Base-by-base conservation (phyloP, 345 rosid genomes). In the Punica granatum region DNA sequence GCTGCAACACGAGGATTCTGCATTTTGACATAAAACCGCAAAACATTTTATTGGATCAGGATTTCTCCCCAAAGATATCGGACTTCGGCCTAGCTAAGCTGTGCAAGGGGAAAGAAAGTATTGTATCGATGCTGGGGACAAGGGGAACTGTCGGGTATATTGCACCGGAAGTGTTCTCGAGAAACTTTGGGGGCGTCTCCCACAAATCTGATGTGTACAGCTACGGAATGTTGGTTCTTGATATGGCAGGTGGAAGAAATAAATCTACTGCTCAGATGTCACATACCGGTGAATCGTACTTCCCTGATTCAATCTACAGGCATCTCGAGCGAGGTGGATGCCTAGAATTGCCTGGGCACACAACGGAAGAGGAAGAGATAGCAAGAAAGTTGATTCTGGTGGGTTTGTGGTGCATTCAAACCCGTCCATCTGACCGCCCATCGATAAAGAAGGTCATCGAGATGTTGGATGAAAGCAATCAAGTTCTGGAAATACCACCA, bases 51-150 rank as follows among this genome's bases (percentile, higher is more conserved):
- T 72, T 81, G 3, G 80, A 85, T 58, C 65, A 76, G 0, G 37
- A 74, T 14, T 72, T 83, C 19, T 36, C 15, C 16, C 84, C 87
- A 1, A 83, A 83, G 23, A 80, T 83, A 11, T 76, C 83, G 0
- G 90, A 85, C 62, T 85, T 85, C 7, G 84, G 90, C 0, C 87
- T 85, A 10, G 80, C 90, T 12, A 81, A 83, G 63, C 70, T 76
- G 7, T 79, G 84, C 33, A 58, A 64, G 44, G 75, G 41, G 37
- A 72, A 68, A 43, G 83, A 73, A 8, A 81, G 83, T 35, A 41
- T 71, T 7, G 26, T 83, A 7, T 76, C 90, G 0, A 18, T 75
- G 37, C 58, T 73, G 1, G 76, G 71, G 2, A 66, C 76, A 2
- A 77, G 87, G 73, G 87, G 90, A 18, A 81, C 86, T 0, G 25